A percentile compares a stretch with the other conserved stretches of the same genome.
Evolutionary conservation across 495 filamentous ascomycete genomes (phyloP).

Genomic region (Lineolata rhizophorae): DNA sequence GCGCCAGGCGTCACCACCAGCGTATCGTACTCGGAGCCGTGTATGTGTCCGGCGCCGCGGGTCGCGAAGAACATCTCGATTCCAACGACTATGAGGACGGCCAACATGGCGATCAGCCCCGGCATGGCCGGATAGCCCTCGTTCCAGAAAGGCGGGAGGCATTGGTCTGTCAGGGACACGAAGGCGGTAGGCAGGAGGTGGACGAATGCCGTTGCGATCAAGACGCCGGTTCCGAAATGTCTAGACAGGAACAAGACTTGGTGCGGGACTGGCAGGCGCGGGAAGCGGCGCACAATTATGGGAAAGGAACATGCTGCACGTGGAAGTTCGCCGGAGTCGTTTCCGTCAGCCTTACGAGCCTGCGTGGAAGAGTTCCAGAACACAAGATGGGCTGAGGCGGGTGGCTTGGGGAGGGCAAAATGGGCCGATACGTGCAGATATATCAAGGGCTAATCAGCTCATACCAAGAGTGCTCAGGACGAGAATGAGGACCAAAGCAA

Average conservation of each 20-base stretch:
- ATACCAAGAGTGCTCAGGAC: slow-evolving; percentile 14
- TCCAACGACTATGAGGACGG: slow-evolving; percentile 21
- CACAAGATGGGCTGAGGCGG: background rate
- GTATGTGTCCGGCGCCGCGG: slow-evolving; percentile 18
- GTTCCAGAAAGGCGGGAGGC: slow-evolving; percentile 24
- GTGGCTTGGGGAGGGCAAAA: background rate
- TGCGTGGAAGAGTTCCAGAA: background rate
- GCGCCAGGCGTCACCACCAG: slow-evolving; percentile 1
- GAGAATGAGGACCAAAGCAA: slow-evolving; percentile 21
- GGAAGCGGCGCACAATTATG: slow-evolving; percentile 20
- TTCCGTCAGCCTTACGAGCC: background rate
- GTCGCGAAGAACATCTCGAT: slow-evolving; percentile 25
- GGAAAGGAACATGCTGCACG: slow-evolving; percentile 20
- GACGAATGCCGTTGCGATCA: slow-evolving; percentile 26
- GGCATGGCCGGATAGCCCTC: slow-evolving; percentile 22
- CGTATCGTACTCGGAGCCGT: slow-evolving; percentile 11
- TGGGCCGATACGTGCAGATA: no score
- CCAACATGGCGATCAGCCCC: slow-evolving; percentile 20
- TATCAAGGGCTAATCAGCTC: no score
- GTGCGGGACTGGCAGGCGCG: slow-evolving; percentile 17
- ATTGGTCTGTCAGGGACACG: slow-evolving; percentile 21
- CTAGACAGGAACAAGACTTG: slow-evolving; percentile 21
- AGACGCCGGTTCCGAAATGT: slow-evolving; percentile 28
- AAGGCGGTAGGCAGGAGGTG: slow-evolving; percentile 24
- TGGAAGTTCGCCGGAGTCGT: background rate